These are phyloP conservation scores for Phoma sp. DNA, from an alignment of 2,329 filamentous ascomycete genomes.

Conservation along the genomic window DNA sequence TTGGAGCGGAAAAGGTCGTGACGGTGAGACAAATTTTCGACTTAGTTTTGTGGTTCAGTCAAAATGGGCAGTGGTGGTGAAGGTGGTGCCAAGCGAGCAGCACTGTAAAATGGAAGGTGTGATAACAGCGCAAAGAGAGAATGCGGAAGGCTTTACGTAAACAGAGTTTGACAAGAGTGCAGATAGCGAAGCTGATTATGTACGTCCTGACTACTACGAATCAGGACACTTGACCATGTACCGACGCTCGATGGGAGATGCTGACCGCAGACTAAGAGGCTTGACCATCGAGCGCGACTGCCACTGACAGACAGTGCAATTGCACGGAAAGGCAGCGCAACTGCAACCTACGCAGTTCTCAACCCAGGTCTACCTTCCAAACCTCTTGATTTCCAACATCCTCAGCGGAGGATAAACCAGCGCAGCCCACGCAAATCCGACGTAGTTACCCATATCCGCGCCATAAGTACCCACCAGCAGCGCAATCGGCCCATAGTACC, in stretches of 20 bases:
- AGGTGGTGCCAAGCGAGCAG: neutral
- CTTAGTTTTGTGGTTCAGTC: neutral
- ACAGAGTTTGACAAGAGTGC: too few species aligned
- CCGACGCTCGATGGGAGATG: too few species aligned
- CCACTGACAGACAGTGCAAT: neutral
- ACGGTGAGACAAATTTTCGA: neutral
- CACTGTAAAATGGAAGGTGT: neutral
- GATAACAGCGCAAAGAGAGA: neutral
- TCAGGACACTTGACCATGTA: too few species aligned
- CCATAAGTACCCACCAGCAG: constrained; percentile 64
- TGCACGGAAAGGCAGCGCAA: neutral
- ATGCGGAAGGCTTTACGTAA: too few species aligned
- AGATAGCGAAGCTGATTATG: too few species aligned
- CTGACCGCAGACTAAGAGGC: neutral
- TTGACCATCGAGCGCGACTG: neutral
- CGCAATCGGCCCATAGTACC: constrained; percentile 71
- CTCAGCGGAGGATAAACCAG: constrained; percentile 64
- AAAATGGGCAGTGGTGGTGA: constrained; percentile 1
- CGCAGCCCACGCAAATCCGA: constrained; percentile 67
- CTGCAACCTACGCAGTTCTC: neutral
- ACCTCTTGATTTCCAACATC: constrained; percentile 59
- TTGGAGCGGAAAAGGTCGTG: neutral
- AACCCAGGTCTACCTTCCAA: constrained; percentile 53
- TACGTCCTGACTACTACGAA: too few species aligned
- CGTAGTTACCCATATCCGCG: constrained; percentile 67